phyloP scores from a whole-genome alignment of 2,329 filamentous ascomycete genomes.

The Bimuria novae-zelandiae region DNA sequence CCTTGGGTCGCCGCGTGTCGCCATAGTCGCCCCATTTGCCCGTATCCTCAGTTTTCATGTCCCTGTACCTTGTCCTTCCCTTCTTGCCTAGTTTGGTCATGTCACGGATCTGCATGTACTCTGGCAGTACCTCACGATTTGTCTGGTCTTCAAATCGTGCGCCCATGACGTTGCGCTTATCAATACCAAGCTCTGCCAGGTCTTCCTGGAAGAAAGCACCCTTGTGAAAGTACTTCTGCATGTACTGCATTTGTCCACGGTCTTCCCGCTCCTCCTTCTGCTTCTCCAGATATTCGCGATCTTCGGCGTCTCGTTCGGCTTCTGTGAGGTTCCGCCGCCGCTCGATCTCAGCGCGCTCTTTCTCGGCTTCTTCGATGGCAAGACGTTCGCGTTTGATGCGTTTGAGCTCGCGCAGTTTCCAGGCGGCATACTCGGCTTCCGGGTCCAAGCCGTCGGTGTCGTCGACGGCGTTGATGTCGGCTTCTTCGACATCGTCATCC shows the following conservation, averaged over 20 bases:
- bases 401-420: conserved; percentile 90
- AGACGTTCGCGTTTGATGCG: conserved; percentile 86
- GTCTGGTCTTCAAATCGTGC: conserved; percentile 81
- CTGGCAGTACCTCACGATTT: conserved; percentile 81
- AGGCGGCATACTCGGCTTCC: conserved; percentile 85
- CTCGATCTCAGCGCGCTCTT: conserved; percentile 86
- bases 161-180: conserved; percentile 84
- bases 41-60: conserved; percentile 88
- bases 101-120: conserved; percentile 90
- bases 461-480: conserved; percentile 76
- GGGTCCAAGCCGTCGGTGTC: conserved; percentile 87
- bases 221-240: conserved; percentile 97
- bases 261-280: conserved; percentile 77
- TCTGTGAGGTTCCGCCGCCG: conserved; percentile 82
- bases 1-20: conserved; percentile 50
- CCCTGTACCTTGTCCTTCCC: conserved; percentile 86
- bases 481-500: conserved; percentile 71
- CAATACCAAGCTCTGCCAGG: conserved; percentile 72
- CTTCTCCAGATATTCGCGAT: conserved; percentile 73
- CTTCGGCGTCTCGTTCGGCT: conserved; percentile 84
- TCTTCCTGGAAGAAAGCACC: conserved; percentile 94
- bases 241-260: conserved; percentile 81
- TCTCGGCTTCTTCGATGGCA: conserved; percentile 80
- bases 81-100: conserved; percentile 94
- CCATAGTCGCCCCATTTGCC: conserved; percentile 77